Percentiles rank a stretch among this genome's conserved stretches.
Conservation (phyloP, 192 early-diverging fungal species). For the Coemansia sp. region DNA sequence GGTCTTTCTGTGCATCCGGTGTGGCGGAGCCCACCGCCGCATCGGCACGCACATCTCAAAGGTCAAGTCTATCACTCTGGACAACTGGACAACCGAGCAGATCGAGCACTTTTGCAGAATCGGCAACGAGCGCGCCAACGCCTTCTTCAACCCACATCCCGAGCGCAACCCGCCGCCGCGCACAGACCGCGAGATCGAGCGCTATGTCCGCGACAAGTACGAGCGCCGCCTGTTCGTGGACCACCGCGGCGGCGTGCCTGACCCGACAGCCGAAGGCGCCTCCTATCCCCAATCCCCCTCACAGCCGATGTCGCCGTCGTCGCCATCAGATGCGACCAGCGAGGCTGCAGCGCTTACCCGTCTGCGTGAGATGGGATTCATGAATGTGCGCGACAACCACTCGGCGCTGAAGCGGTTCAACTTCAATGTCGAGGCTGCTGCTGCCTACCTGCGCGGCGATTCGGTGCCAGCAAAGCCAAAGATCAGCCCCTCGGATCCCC, state of each 20-base stretch:
- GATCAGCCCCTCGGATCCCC: constrained; percentile 52
- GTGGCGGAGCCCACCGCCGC: constrained; percentile 76
- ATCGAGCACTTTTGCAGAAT: constrained; percentile 62
- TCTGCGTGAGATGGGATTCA: constrained; percentile 83
- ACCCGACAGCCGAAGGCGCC: constrained; percentile 30
- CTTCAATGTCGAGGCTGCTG: constrained; percentile 73
- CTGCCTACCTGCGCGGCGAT: constrained; percentile 66
- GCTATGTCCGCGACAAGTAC: constrained; percentile 91
- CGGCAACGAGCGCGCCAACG: constrained; percentile 71
- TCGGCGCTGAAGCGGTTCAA: constrained; percentile 67
- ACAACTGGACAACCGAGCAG: constrained; percentile 85
- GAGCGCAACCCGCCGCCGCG: constrained; percentile 66
- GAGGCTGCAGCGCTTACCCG: constrained; percentile 48
- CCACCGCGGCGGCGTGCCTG: constrained; percentile 29
- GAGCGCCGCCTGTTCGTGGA: constrained; percentile 70
- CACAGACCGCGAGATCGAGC: constrained; percentile 78
- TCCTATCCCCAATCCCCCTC: background rate
- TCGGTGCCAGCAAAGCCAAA: constrained; percentile 23
- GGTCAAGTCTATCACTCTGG: constrained; percentile 87
- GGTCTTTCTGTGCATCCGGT: constrained; percentile 92
- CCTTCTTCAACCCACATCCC: constrained; percentile 67
- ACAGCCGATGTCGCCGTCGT: constrained; percentile 17
- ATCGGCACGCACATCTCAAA: constrained; percentile 89
- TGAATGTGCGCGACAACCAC: constrained; percentile 64
- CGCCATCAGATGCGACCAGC: constrained; percentile 1